Conservation (phyloP, 2,329 filamentous ascomycete genomes). For the Botrytis byssoidea region DNA sequence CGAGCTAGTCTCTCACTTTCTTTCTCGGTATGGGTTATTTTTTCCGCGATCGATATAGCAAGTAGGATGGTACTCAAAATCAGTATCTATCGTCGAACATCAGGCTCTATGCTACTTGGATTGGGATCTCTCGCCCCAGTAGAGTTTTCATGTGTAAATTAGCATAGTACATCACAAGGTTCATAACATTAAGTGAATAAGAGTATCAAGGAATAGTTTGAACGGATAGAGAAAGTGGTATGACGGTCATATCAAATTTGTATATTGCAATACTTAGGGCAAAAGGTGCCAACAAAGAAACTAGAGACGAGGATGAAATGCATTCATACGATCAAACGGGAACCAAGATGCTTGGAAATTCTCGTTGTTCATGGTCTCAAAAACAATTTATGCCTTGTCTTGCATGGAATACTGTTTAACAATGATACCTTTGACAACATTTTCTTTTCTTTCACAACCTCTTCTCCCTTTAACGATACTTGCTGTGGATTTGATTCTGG, state of each 20-base stretch:
- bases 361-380: too few relatives aligned
- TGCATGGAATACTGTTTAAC: too few relatives aligned
- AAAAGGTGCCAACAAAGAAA: neutral
- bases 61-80: neutral
- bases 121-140: fast-evolving
- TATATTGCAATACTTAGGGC: neutral
- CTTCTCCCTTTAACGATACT: too few relatives aligned
- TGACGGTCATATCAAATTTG: neutral
- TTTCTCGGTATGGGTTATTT: neutral
- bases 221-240: neutral
- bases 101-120: neutral
- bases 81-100: neutral
- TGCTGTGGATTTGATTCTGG: too few relatives aligned
- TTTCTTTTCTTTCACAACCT: too few relatives aligned
- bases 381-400: too few relatives aligned
- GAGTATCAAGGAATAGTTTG: neutral
- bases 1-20: neutral
- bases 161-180: neutral
- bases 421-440: too few relatives aligned
- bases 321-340: neutral
- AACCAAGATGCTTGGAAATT: neutral
- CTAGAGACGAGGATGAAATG: neutral
- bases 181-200: neutral
- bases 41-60: neutral
- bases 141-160: neutral